Percentiles rank a stretch among this genome's conserved stretches.
Conservation (phyloP, 169 alveolate species). For the Cystoisospora suis region DNA sequence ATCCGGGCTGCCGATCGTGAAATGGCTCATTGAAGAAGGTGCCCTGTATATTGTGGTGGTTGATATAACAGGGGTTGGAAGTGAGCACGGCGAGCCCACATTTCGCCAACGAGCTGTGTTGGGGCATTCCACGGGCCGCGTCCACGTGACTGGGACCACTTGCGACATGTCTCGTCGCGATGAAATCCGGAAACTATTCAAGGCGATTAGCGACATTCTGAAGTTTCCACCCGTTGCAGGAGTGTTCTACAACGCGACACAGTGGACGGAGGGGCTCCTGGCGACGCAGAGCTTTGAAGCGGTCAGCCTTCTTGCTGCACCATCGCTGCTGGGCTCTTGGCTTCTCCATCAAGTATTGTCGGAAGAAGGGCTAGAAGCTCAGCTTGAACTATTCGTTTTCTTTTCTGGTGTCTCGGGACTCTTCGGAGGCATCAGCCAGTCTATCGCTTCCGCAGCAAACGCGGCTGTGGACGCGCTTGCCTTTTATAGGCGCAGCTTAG, state of each 20-base stretch:
- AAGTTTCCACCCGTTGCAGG: not conserved
- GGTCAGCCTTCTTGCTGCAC: no score
- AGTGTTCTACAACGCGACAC: not conserved
- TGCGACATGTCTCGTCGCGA: not conserved
- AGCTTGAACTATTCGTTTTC: slow-evolving; percentile 60
- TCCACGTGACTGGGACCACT: no score
- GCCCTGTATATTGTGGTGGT: slow-evolving; percentile 43
- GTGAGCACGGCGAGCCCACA: not conserved
- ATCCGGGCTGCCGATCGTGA: no score
- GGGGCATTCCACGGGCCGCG: not conserved
- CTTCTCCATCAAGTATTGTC: slow-evolving; percentile 59
- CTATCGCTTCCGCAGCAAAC: slow-evolving; percentile 73
- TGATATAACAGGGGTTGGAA: not conserved
- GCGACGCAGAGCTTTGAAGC: not conserved
- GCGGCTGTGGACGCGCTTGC: slow-evolving; percentile 69
- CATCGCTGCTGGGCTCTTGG: slow-evolving; percentile 74
- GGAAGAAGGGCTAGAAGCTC: not conserved
- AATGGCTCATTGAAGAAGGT: slow-evolving; percentile 72
- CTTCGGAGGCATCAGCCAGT: slow-evolving; percentile 69
- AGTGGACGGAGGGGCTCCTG: not conserved
- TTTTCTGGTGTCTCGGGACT: slow-evolving; percentile 72
- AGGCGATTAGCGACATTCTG: not conserved
- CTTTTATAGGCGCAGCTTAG: slow-evolving; percentile 64
- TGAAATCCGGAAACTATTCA: not conserved
- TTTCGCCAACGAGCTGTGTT: no score